These are phyloP conservation scores for Thelonectria discophora DNA, from an alignment of 2,329 filamentous ascomycete species.

Conservation along the genomic window DNA sequence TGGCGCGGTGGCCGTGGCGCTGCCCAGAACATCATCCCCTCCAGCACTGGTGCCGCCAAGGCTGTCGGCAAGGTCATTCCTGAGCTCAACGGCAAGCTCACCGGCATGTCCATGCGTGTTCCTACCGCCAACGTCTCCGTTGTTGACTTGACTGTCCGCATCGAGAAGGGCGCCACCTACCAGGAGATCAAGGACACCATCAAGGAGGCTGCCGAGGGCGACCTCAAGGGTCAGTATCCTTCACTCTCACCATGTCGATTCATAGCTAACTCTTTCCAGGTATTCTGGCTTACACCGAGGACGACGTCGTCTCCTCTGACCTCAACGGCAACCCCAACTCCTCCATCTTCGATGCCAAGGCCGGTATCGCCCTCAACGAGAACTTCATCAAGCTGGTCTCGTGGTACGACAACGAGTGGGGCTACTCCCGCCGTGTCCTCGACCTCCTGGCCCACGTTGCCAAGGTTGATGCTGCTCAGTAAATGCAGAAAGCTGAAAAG, in stretches of 20 bases:
- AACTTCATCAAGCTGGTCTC: conserved; percentile 99
- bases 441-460: conserved; percentile 82
- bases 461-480: conserved; percentile 74
- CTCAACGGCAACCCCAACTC: conserved; percentile 92
- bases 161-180: conserved; percentile 88
- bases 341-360: conserved; percentile 99
- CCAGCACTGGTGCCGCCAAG: conserved; percentile 99
- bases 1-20: conserved; percentile 99
- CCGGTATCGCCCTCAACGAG: conserved; percentile 96
- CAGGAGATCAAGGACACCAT: conserved; percentile 93
- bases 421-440: conserved; percentile 95
- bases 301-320: conserved; percentile 94
- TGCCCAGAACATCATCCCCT: conserved; percentile 99
- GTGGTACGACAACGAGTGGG: conserved; percentile 99
- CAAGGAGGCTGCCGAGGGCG: conserved; percentile 85
- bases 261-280: conserved; percentile 46
- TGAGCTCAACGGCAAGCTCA: conserved; percentile 97
- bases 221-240: conserved; percentile 79
- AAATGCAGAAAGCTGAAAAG: conserved; percentile 43
- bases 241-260: neutral
- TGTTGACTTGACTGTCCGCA: conserved; percentile 93
- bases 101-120: conserved; percentile 99
- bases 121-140: conserved; percentile 99
- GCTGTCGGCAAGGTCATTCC: conserved; percentile 99
- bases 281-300: conserved; percentile 94